Conservation (phyloP, 495 filamentous ascomycete species). For the Trichoderma parareesei region DNA sequence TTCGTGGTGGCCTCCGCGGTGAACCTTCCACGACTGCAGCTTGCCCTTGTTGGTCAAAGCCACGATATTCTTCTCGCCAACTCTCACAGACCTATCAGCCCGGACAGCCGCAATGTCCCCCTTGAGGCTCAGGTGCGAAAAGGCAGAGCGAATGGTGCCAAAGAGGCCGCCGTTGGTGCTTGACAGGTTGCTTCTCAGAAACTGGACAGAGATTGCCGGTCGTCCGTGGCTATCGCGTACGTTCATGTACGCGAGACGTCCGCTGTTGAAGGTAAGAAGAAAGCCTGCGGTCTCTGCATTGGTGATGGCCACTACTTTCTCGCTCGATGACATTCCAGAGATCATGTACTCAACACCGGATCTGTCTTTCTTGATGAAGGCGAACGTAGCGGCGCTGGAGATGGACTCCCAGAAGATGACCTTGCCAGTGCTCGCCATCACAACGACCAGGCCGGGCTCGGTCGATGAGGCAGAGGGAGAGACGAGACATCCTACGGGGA, state of each 20-base stretch:
- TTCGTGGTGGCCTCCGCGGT: slow-evolving; percentile 65
- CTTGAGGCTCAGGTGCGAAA: slow-evolving; percentile 55
- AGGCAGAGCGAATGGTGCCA: slow-evolving; percentile 62
- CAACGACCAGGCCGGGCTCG: slow-evolving; percentile 74
- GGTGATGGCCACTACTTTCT: slow-evolving; percentile 65
- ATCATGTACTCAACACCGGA: slow-evolving; percentile 68
- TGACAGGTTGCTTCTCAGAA: slow-evolving; percentile 54
- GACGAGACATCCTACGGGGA: slow-evolving; percentile 75
- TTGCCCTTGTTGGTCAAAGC: slow-evolving; percentile 65
- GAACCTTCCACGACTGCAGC: slow-evolving; percentile 78
- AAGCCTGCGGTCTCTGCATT: slow-evolving; percentile 80
- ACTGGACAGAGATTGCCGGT: slow-evolving; percentile 64
- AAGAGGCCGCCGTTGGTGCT: slow-evolving; percentile 55
- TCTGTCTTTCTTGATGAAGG: slow-evolving; percentile 66
- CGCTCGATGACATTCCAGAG: slow-evolving; percentile 64
- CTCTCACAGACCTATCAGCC: slow-evolving; percentile 55
- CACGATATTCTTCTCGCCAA: slow-evolving; percentile 79
- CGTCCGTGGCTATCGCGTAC: slow-evolving; percentile 79
- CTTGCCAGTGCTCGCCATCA: slow-evolving; percentile 75
- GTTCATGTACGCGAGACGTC: slow-evolving; percentile 75
- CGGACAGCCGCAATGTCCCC: slow-evolving; percentile 72
- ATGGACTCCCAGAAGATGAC: slow-evolving; percentile 94
- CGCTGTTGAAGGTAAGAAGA: slow-evolving; percentile 71
- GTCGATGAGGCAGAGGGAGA: slow-evolving; percentile 60
- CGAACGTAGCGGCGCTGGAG: slow-evolving; percentile 67